Percentiles rank a stretch among this genome's conserved stretches.
Evolutionary conservation across 2,329 filamentous ascomycete genomes (phyloP).

Genomic region (Fusarium sp.): DNA sequence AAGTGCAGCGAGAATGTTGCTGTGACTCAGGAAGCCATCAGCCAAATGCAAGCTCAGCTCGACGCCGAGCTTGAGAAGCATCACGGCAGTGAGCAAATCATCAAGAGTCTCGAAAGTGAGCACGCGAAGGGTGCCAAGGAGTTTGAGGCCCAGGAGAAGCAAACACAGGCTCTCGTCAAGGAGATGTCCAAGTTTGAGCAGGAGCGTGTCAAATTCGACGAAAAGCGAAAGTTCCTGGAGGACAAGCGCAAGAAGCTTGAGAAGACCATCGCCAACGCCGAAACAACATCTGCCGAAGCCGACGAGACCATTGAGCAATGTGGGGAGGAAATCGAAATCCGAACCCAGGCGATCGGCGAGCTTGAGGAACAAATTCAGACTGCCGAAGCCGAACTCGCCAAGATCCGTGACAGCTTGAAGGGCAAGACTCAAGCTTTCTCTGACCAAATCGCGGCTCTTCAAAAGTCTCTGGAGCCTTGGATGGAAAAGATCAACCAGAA

Average conservation of each 20-base stretch:
- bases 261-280: conserved; percentile 83
- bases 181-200: conserved; percentile 95
- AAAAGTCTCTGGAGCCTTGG: conserved; percentile 96
- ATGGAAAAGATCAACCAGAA: conserved; percentile 97
- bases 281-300: conserved; percentile 79
- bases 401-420: conserved; percentile 88
- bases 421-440: conserved; percentile 97
- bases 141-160: conserved; percentile 84
- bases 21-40: conserved; percentile 89
- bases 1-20: conserved; percentile 90
- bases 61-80: conserved; percentile 92
- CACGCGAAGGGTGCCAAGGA: conserved; percentile 87
- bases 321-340: conserved; percentile 80
- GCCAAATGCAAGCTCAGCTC: conserved; percentile 89
- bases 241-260: conserved; percentile 96
- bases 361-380: conserved; percentile 81
- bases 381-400: conserved; percentile 84
- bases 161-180: conserved; percentile 82
- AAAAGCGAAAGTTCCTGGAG: conserved; percentile 93
- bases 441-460: conserved; percentile 90
- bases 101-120: conserved; percentile 88
- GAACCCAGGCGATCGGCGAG: conserved; percentile 77
- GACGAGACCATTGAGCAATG: conserved; percentile 83
- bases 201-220: conserved; percentile 95
- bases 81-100: conserved; percentile 87